Conservation (phyloP, 2,329 filamentous ascomycete genomes). For the Pseudocercospora macadamiae region DNA sequence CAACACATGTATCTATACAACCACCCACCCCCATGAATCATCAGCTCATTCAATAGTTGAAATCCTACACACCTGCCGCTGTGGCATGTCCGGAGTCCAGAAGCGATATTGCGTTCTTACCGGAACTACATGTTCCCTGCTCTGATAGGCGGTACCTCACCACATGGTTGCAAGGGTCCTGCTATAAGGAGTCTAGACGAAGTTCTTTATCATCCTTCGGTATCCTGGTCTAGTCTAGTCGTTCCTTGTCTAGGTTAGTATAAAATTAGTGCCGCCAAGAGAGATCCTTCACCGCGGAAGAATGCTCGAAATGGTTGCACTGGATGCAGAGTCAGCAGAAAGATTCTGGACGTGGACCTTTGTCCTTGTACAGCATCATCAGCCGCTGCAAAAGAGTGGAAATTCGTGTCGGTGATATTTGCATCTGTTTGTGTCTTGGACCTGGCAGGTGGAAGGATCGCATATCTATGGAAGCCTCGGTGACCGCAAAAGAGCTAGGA, state of each 20-base stretch:
- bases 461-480: background rate
- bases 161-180: background rate
- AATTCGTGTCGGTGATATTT: too few species aligned
- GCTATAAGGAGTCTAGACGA: background rate
- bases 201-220: background rate
- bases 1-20: background rate
- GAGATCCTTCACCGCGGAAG: background rate
- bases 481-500: background rate
- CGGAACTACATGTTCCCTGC: background rate
- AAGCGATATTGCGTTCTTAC: slow-evolving; percentile 4
- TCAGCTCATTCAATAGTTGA: background rate
- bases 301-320: background rate
- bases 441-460: too few species aligned
- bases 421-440: too few species aligned
- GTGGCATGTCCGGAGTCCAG: slow-evolving; percentile 5
- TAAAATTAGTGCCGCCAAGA: background rate
- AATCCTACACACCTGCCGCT: background rate
- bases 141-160: background rate
- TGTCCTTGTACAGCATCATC: too few species aligned
- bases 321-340: background rate
- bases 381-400: too few species aligned
- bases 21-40: background rate
- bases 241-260: background rate
- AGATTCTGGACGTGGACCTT: too few species aligned
- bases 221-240: background rate